phyloP scores from a whole-genome alignment of 2,329 filamentous ascomycete species.

The Talaromyces sp. region DNA sequence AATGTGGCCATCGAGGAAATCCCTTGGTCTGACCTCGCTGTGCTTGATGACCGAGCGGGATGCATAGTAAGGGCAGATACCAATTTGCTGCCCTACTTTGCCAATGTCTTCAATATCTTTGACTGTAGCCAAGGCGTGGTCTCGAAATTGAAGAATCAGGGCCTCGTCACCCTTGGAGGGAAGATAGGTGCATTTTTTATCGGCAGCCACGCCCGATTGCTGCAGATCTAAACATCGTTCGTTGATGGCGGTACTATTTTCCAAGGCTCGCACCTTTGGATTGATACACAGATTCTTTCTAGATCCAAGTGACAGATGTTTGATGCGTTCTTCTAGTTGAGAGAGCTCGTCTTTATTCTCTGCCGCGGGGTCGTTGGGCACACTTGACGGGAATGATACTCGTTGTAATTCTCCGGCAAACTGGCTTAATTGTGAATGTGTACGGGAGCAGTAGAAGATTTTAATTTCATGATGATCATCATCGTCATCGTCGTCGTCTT shows the following conservation, averaged over 20 bases:
- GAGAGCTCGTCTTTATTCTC: conserved; percentile 24
- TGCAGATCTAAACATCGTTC: conserved; percentile 91
- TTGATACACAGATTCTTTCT: conserved; percentile 92
- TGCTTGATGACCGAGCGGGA: conserved; percentile 79
- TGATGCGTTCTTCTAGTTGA: conserved; percentile 63
- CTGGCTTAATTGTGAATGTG: conserved; percentile 87
- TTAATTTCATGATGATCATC: conserved; percentile 67
- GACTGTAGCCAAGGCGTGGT: conserved; percentile 79
- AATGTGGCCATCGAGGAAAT: neutral
- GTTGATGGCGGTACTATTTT: conserved; percentile 78
- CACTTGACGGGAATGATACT: conserved; percentile 73
- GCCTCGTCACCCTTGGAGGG: conserved; percentile 75
- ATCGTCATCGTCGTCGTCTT: conserved; percentile 55
- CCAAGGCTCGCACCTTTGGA: conserved; percentile 71
- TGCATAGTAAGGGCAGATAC: conserved; percentile 95
- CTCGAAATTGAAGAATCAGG: conserved; percentile 78
- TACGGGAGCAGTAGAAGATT: conserved; percentile 90
- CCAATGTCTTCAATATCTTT: conserved; percentile 93
- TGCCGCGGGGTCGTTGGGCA: conserved; percentile 52
- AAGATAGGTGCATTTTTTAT: conserved; percentile 74
- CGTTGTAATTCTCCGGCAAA: conserved; percentile 81
- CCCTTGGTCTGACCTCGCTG: conserved; percentile 61
- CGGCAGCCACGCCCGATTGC: conserved; percentile 63
- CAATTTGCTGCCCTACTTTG: conserved; percentile 72
- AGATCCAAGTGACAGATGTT: conserved; percentile 81